phyloP scores from a whole-genome alignment of 495 filamentous ascomycete species.

The Penicillium pulvis region DNA sequence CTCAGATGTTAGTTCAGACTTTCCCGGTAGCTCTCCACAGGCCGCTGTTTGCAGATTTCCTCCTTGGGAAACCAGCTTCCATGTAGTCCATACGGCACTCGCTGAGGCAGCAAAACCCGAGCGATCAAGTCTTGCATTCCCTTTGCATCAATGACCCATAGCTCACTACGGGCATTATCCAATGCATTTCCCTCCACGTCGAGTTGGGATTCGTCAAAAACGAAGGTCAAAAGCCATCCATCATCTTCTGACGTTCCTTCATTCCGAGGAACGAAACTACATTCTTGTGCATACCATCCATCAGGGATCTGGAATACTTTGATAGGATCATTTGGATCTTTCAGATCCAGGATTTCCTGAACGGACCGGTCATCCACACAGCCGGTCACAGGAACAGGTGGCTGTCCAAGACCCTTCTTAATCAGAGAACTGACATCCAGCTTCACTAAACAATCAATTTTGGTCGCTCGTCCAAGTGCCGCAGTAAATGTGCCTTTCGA shows the following conservation, averaged over 20 bases:
- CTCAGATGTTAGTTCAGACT: no score
- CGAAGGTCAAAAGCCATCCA: constrained; percentile 62
- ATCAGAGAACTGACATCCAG: not conserved
- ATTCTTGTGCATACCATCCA: constrained; percentile 64
- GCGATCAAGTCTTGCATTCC: constrained; percentile 50
- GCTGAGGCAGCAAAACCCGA: constrained; percentile 57
- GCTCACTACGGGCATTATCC: not conserved
- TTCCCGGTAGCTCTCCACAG: no score
- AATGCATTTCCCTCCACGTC: constrained; percentile 33
- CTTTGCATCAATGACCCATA: not conserved
- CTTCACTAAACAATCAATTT: not conserved
- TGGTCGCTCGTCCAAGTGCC: not conserved
- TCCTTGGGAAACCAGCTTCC: constrained; percentile 64
- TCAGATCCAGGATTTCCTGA: not conserved
- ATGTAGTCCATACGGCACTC: constrained; percentile 69
- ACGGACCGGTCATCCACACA: not conserved
- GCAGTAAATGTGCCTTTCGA: not conserved
- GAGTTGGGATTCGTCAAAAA: constrained; percentile 60
- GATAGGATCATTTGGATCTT: constrained; percentile 53
- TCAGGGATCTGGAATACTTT: constrained; percentile 57
- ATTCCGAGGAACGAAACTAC: constrained; percentile 57
- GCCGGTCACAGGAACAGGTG: not conserved
- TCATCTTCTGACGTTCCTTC: constrained; percentile 52
- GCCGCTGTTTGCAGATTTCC: constrained; percentile 46
- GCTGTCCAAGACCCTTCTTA: not conserved